Percentiles rank a stretch among this genome's conserved stretches.
Conservation (phyloP, 306 rosid genomes). For the Macrotyloma uniflorum region DNA sequence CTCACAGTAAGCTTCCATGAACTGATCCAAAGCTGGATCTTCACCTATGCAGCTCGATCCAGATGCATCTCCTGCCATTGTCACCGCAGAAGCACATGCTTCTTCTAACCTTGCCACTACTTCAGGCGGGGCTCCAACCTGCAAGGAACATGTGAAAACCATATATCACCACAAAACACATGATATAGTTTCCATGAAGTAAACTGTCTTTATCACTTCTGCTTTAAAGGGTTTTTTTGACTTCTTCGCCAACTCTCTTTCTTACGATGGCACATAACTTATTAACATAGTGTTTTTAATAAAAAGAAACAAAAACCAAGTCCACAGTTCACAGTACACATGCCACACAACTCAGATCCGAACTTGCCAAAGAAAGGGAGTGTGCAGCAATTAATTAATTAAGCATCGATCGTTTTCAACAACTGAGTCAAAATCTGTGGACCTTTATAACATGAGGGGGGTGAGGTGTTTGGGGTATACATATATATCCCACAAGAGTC, state of each 20-base stretch:
- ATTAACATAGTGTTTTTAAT: neutral
- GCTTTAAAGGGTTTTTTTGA: conserved; percentile 42
- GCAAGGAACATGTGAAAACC: neutral
- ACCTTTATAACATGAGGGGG: neutral
- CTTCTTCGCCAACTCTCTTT: neutral
- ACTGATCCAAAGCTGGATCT: conserved; percentile 97
- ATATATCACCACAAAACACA: neutral
- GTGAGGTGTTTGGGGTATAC: neutral
- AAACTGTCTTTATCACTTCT: conserved; percentile 36
- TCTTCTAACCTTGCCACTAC: conserved; percentile 81
- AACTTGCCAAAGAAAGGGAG: conserved; percentile 22
- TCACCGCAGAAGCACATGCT: conserved; percentile 68
- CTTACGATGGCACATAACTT: conserved; percentile 16
- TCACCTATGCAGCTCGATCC: conserved; percentile 69
- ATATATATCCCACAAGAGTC: neutral
- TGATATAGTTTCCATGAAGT: neutral
- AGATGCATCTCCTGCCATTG: conserved; percentile 43
- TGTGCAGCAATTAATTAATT: conserved; percentile 26
- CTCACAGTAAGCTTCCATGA: conserved; percentile 99
- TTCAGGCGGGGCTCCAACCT: conserved; percentile 98
- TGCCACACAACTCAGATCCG: conserved; percentile 48
- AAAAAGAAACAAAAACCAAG: conserved; percentile 12
- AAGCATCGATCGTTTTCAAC: conserved; percentile 32
- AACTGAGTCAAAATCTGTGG: neutral
- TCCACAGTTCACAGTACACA: conserved; percentile 12